Evolutionary conservation across 306 rosid species (phyloP), one percentile per base, ranked within the genome.

Genomic region (Cucurbita ficifolia): DNA sequence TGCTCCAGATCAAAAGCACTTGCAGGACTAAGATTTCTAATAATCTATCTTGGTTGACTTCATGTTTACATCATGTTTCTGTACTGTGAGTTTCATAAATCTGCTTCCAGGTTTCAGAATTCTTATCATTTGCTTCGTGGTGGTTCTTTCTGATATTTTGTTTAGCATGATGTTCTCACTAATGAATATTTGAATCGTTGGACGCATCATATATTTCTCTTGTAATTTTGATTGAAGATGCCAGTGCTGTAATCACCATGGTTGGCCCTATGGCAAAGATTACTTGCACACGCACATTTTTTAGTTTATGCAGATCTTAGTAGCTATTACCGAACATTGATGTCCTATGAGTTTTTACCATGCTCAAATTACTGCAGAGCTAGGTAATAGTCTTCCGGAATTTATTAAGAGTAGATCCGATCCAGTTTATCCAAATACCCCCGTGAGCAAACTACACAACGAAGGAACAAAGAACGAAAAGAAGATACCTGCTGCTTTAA

Each of bases 1-100:
- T 83, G 77, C 51, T 69, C 96, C 98, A 46, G 96, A 79, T 36
- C 76, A 79, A 77, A 70, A 33, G 21, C 59, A 29, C 46, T 49
- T 50, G 74, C 74, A 70, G 46, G 14, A 70, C 59, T 70, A 33
- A 70, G 24, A 49, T 70, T 29, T 70, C 42, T 49, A 29, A 22
- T 33, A 14, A 16, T 14, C 24, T 9, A 70, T 50, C 17, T 6
- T 33, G 74, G 29, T 48, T 49, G 46, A 49, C 58, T 49, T 70
- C 59, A n/a, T 50, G 50, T 70, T 36, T 49, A 49, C 45, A 70
- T 10, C 33, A 33, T 70, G 43, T 16, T 14, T 70, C 19, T 70
- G 16, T 70, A 9, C 46, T 33, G 58, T 33, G 74, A 16, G 74
- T 29, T 29, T 45, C 45, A 48, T 70, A 24, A 14, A 43, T 67